These are phyloP conservation scores for Glycine soja DNA, from an alignment of 306 rosid species.

Conservation along the genomic window DNA sequence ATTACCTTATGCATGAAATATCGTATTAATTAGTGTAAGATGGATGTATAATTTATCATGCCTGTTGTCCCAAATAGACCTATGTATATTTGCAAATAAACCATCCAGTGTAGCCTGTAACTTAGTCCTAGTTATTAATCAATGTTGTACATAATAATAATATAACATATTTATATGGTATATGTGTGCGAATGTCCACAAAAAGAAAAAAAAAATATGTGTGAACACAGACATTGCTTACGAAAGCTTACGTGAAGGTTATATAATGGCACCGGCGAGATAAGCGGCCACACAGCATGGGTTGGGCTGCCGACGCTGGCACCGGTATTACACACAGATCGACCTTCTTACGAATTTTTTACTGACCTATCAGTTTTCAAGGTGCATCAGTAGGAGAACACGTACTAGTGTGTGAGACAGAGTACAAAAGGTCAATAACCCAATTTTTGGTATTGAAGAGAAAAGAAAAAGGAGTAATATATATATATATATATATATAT, in stretches of 20 bases:
- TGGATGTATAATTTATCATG: constrained; percentile 23
- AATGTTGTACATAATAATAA: background rate
- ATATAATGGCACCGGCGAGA: constrained; percentile 55
- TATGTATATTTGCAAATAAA: constrained; percentile 19
- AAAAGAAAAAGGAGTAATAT: background rate
- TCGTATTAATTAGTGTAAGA: constrained; percentile 1
- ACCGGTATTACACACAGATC: constrained; percentile 48
- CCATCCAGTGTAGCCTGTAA: background rate
- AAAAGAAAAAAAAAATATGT: background rate
- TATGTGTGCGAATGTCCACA: constrained; percentile 43
- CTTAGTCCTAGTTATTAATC: background rate
- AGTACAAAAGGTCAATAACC: constrained; percentile 25
- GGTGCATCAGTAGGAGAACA: constrained; percentile 50
- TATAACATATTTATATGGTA: background rate
- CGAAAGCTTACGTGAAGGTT: constrained; percentile 32
- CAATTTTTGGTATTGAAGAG: background rate
- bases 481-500: too few relatives aligned
- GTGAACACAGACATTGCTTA: constrained; percentile 45
- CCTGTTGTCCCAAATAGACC: background rate
- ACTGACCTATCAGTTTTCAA: constrained; percentile 26
- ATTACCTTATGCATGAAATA: constrained; percentile 24
- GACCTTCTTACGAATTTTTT: constrained; percentile 42
- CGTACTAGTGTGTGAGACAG: constrained; percentile 23
- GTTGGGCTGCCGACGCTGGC: constrained; percentile 53
- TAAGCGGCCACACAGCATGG: constrained; percentile 51